phyloP scores from a whole-genome alignment of 306 rosid genomes.

The Senna siamea region DNA sequence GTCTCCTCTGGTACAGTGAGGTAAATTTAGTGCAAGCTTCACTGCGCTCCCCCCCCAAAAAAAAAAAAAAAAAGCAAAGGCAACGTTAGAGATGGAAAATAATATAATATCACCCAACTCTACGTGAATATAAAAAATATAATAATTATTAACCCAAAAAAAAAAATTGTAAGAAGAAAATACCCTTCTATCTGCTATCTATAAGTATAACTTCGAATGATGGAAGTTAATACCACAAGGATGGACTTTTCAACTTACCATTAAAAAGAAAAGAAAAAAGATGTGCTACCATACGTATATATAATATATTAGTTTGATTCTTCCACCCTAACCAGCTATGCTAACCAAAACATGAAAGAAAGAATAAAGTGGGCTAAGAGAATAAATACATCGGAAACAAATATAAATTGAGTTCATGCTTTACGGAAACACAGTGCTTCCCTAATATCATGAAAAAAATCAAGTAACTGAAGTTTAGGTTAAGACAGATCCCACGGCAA shows the following conservation, averaged over 20 bases:
- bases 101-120: not conserved
- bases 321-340: not conserved
- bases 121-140: not conserved
- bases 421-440: not conserved
- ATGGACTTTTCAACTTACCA: slow-evolving; percentile 12
- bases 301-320: not conserved
- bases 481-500: slow-evolving; percentile 5
- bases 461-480: not conserved
- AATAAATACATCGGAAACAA: not conserved
- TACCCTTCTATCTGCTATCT: not conserved
- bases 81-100: not conserved
- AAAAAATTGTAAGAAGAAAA: not conserved
- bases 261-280: not conserved
- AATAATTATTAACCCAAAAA: not conserved
- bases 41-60: slow-evolving; percentile 49
- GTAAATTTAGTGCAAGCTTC: slow-evolving; percentile 74
- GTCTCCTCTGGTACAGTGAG: slow-evolving; percentile 70
- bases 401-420: not conserved
- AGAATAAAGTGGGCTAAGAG: not conserved
- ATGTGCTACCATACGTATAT: not conserved
- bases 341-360: not conserved
- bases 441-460: no score
- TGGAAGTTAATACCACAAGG: not conserved
- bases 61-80: not conserved
- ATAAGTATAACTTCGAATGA: not conserved